phyloP scores from a whole-genome alignment of 345 rosid genomes.

The Moringa oleifera region DNA sequence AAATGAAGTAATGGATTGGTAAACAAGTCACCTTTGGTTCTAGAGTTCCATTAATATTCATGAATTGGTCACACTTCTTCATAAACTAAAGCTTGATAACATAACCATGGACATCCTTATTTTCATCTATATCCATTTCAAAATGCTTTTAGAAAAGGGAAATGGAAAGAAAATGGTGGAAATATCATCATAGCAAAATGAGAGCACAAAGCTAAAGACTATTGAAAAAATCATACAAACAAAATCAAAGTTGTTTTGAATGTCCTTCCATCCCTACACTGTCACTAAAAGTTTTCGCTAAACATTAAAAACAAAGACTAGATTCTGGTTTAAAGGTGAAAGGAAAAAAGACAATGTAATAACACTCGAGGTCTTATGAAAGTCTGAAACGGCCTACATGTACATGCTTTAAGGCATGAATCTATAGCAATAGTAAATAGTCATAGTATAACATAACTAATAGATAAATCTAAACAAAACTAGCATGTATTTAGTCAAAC shows the following conservation, averaged over 20 bases:
- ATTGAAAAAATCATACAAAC: not conserved
- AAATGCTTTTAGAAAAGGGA: not conserved
- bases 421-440: conserved; percentile 36
- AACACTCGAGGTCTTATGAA: conserved; percentile 86
- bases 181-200: no score
- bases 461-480: not conserved
- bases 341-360: conserved; percentile 7
- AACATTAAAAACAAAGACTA: not conserved
- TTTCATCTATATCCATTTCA: no score
- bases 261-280: not conserved
- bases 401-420: conserved; percentile 70
- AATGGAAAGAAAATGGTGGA: not conserved
- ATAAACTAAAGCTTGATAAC: no score
- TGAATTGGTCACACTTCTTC: not conserved
- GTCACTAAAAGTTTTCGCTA: not conserved
- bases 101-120: no score
- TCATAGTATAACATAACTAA: not conserved
- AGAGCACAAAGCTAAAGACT: not conserved
- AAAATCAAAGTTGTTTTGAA: not conserved
- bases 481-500: conserved; percentile 6
- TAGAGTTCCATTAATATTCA: not conserved
- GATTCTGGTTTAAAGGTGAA: not conserved
- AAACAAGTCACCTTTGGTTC: not conserved
- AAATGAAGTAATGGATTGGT: no score
- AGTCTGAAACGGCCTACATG: conserved; percentile 91